Conservation (phyloP, 331 rosid species). For the Stylosanthes scabra region DNA sequence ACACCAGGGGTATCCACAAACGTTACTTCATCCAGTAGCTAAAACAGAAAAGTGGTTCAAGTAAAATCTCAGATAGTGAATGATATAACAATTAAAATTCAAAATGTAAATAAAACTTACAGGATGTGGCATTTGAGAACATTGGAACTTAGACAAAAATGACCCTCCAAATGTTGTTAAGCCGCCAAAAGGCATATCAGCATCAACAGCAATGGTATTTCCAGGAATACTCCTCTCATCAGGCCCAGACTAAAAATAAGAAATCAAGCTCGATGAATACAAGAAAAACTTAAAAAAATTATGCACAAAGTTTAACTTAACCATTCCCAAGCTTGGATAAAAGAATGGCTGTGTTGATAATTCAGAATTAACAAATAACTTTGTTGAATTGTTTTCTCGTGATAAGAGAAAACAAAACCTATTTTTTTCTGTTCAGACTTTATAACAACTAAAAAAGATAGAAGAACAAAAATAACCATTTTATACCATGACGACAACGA, state of each 20-base stretch:
- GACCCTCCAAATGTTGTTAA: conserved; percentile 88
- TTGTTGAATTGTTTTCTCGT: too few relatives aligned
- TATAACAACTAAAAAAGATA: conserved; percentile 21
- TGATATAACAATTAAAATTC: not conserved
- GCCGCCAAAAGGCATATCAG: conserved; percentile 93
- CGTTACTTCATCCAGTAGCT: conserved; percentile 86
- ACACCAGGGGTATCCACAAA: conserved; percentile 98
- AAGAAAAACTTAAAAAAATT: not conserved
- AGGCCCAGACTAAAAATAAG: conserved; percentile 75
- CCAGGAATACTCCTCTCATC: conserved; percentile 99
- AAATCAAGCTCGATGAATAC: conserved; percentile 15
- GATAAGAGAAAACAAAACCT: not conserved
- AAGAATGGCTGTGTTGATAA: too few relatives aligned
- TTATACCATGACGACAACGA: conserved; percentile 92
- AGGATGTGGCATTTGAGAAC: conserved; percentile 98
- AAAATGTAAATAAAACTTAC: conserved; percentile 61
- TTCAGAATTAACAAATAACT: too few relatives aligned
- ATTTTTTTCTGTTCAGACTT: not conserved
- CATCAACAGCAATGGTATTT: conserved; percentile 91
- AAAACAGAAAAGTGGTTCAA: conserved; percentile 22
- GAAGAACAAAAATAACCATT: conserved; percentile 10
- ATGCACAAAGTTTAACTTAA: too few relatives aligned
- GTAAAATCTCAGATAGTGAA: conserved; percentile 19
- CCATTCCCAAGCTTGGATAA: too few relatives aligned
- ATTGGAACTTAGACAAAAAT: conserved; percentile 88